Base-by-base conservation (phyloP, 2,329 filamentous ascomycete genomes). In the Sordariomycetes sp. region DNA sequence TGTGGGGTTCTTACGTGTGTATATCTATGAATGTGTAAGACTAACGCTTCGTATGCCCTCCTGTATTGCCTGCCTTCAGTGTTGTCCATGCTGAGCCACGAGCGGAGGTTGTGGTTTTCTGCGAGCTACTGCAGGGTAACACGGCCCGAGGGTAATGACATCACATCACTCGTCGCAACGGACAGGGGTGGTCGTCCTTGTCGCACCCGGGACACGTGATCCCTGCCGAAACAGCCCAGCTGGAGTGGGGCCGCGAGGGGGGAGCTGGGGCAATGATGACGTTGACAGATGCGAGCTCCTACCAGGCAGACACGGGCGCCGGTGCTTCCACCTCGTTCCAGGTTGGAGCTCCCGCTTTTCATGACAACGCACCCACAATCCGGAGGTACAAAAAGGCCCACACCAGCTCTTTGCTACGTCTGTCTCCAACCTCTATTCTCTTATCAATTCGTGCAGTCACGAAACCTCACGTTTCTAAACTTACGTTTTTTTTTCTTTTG, bases 281-380 rank as follows among this genome's bases (percentile, higher is more conserved):
- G 45, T 50, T 50, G 45, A 12, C 45, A 20, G 20, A 50, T 20
- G 45, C 45, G 45, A 50, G 22, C 45, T 50, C n/a, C 20, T 12
- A n/a, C 8, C 45, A 39, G 36, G 36, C 36, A 39, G 12, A 13
- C 36, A 39, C 28, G 28, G n/a, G 28, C 28, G 8, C 39, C 36
- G n/a, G 34, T 7, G 25, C 36, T 17, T n/a, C 39, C 28, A 28
- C 25, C 24, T 17, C 34, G 28, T 54, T 54, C 34, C 35, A 24
- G 34, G 22, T 22, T 34, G 35, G 25, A 53, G 28, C n/a, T 34
- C n/a, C n/a, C 13, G n/a, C 34, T 50, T 34, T 56, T 56, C 55
- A 22, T 56, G 55, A 56, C 55, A 56, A 39, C 55, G 39, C 55
- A 52, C 48, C 55, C 55, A 52, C 45, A 52, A 25, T n/a, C 50